These are phyloP conservation scores for Pichia sp. DNA, from an alignment of 1,139 yeast species.

Conservation along the genomic window DNA sequence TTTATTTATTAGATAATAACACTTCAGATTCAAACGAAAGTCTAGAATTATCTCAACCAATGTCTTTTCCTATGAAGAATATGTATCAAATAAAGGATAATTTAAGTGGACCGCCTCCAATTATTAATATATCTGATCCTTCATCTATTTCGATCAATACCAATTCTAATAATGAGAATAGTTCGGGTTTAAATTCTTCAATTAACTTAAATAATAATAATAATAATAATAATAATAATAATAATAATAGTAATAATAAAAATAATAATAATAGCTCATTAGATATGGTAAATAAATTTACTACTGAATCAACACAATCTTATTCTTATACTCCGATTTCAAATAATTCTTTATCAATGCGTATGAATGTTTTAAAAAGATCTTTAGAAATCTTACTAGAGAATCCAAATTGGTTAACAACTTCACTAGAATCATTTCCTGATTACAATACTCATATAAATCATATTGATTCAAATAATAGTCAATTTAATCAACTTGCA, in stretches of 20 bases:
- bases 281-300: constrained; percentile 36
- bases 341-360: constrained; percentile 69
- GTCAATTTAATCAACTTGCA: neutral
- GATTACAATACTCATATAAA: constrained; percentile 6
- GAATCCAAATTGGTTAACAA: constrained; percentile 46
- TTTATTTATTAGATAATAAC: constrained; percentile 13
- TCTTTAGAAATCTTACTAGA: constrained; percentile 67
- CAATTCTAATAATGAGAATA: too few species aligned
- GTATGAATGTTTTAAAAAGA: constrained; percentile 68
- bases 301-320: constrained; percentile 77
- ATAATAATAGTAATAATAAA: too few species aligned
- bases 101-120: neutral
- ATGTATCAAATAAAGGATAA: too few species aligned
- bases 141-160: neutral
- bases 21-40: constrained; percentile 4
- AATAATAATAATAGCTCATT: too few species aligned
- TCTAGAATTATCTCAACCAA: neutral
- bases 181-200: too few species aligned
- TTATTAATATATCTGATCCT: neutral
- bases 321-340: constrained; percentile 80
- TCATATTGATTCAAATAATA: neutral
- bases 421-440: constrained; percentile 24
- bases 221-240: too few species aligned
- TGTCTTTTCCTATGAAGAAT: neutral
- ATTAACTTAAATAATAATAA: too few species aligned